phyloP scores from a whole-genome alignment of 768 basidiomycete genomes.

The Leccinum olivaceopallidum region DNA sequence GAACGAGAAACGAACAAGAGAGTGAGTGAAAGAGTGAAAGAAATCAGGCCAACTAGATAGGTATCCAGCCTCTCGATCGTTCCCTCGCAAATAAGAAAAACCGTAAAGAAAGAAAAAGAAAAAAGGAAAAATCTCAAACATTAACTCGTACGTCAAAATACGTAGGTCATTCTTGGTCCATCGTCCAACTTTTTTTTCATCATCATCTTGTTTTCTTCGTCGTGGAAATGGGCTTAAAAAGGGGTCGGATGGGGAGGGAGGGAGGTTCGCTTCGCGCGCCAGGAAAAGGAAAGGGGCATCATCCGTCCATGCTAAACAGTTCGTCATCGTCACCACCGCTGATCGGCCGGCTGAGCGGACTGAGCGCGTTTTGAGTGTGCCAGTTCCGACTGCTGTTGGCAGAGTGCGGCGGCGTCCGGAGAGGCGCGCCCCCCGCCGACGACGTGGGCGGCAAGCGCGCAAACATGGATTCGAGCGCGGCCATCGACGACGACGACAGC shows the following conservation, averaged over 20 bases:
- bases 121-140: conserved; percentile 9
- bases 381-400: conserved; percentile 32
- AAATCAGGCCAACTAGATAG: conserved; percentile 31
- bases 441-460: conserved; percentile 40
- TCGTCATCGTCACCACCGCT: conserved; percentile 58
- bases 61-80: conserved; percentile 32
- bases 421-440: conserved; percentile 15
- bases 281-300: conserved; percentile 5
- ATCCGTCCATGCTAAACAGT: conserved; percentile 70
- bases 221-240: not conserved
- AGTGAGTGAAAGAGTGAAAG: not conserved
- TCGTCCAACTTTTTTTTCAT: conserved; percentile 13
- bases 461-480: conserved; percentile 40
- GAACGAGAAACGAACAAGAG: conserved; percentile 1
- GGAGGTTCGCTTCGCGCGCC: too few species aligned
- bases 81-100: conserved; percentile 20
- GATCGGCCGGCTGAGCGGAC: conserved; percentile 64
- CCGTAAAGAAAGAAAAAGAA: not conserved
- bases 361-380: conserved; percentile 43
- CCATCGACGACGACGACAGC: conserved; percentile 14
- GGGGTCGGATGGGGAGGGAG: too few species aligned
- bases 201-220: not conserved
- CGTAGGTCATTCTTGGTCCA: conserved; percentile 17
- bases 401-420: conserved; percentile 31
- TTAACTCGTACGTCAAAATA: conserved; percentile 32